Evolutionary conservation across 495 filamentous ascomycete species (phyloP), one percentile per base, ranked within the genome.

Genomic region (Hypoxylon perforatum): DNA sequence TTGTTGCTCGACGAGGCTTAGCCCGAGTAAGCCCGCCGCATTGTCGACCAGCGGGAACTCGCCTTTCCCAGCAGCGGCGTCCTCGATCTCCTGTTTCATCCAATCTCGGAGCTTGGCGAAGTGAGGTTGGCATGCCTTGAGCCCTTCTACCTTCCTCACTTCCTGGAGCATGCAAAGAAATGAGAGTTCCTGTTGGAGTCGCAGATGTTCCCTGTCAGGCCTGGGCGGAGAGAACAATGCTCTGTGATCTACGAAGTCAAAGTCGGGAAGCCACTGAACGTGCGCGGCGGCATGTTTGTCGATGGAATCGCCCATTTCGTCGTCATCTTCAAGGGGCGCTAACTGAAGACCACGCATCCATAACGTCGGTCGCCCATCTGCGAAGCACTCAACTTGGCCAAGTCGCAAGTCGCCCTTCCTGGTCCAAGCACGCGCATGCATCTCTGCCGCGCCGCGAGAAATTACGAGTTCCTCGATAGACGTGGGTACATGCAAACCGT

Each of bases 391-490:
- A 30, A 63, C 57, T 19, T 70, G 63, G 9, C 61, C 55, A n/a
- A 57, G 30, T 14, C 47, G 51, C 25, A 59, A 23, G 42, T 70
- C 54, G 17, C 63, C 42, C 10, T 61, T 67, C 15, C 56, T 55
- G n/a, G 45, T 48, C 59, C 66, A 59, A 17, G 63, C 70, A 6
- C 51, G 66, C 1, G 52, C 63, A n/a, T 68, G 33, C 59, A 70
- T 76, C 3, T 61, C 57, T 8, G 53, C 35, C 14, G 71, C 65
- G 38, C 61, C 61, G 15, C 36, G 65, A 21, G 64, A 67, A 2
- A 81, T 56, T 3, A 75, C 59, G 3, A 83, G 54, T 47, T 78
- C 70, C 46, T 80, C 79, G 51, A 82, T 80, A 7, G 70, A 63
- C 0, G 75, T 75, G 0, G 73, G 74, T 2, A 81, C 67, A 9